These are phyloP conservation scores for Candida parachauliodes DNA, from an alignment of 805 yeast genomes.

Conservation along the genomic window DNA sequence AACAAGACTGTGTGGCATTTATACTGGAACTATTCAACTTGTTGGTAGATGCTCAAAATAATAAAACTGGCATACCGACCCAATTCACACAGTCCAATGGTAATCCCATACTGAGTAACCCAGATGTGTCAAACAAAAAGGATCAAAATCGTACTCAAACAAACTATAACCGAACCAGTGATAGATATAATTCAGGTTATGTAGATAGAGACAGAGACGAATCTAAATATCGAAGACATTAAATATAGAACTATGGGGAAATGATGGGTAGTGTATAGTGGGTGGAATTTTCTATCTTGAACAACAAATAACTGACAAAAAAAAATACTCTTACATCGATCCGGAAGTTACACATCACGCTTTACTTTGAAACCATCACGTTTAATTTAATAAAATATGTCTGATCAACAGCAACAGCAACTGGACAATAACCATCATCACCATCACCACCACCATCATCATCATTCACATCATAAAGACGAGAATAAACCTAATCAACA, in stretches of 20 bases:
- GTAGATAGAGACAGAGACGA: slow-evolving; percentile 11
- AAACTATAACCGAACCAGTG: background rate
- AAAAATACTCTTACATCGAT: too few relatives aligned
- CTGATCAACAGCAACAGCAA: background rate
- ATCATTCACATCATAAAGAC: slow-evolving; percentile 11
- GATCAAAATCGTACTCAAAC: slow-evolving; percentile 2
- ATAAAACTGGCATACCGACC: slow-evolving; percentile 42
- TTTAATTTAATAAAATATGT: too few relatives aligned
- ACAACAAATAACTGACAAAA: too few relatives aligned
- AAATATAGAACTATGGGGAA: background rate
- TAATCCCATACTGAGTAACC: slow-evolving; percentile 23
- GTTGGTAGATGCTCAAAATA: slow-evolving; percentile 37
- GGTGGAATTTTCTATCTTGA: background rate
- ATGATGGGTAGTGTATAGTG: background rate
- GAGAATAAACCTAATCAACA: slow-evolving; percentile 11
- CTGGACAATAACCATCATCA: slow-evolving; percentile 10
- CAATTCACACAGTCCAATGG: background rate
- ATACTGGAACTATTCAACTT: slow-evolving; percentile 44
- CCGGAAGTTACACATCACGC: too few relatives aligned
- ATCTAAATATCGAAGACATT: slow-evolving; percentile 3
- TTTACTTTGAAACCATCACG: too few relatives aligned
- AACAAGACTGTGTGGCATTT: slow-evolving; percentile 34
- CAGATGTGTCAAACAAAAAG: slow-evolving; percentile 16
- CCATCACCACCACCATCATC: slow-evolving; percentile 14
- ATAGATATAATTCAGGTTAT: background rate